Conservation (phyloP, 2,329 filamentous ascomycete species). For the Botrytis porri region DNA sequence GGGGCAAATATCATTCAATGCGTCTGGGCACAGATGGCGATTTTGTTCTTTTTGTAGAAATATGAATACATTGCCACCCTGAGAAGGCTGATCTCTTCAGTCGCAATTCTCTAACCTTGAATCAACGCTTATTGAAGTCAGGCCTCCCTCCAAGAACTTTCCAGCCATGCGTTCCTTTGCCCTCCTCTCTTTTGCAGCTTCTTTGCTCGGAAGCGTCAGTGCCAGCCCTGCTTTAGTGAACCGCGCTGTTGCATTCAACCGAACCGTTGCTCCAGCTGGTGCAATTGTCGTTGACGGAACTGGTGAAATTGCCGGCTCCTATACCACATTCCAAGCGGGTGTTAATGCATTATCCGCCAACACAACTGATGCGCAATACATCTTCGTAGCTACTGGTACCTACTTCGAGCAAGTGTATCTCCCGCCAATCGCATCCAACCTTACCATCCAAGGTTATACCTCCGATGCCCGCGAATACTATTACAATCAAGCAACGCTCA, state of each 20-base stretch:
- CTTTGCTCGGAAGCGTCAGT: slow-evolving; percentile 1
- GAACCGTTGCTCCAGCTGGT: slow-evolving; percentile 45
- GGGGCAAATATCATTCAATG: neutral
- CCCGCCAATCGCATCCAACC: slow-evolving; percentile 43
- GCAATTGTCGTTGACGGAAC: slow-evolving; percentile 45
- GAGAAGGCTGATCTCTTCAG: neutral
- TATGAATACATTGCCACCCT: neutral
- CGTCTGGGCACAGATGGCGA: neutral
- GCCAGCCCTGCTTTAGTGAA: neutral
- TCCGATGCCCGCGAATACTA: slow-evolving; percentile 45
- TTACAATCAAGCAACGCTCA: slow-evolving; percentile 49
- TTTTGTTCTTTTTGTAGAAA: neutral
- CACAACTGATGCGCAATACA: slow-evolving; percentile 46
- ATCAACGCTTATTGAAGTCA: neutral
- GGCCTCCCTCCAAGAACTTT: neutral
- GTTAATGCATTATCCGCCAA: slow-evolving; percentile 42
- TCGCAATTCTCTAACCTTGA: neutral
- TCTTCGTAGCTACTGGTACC: slow-evolving; percentile 55
- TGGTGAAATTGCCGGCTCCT: slow-evolving; percentile 36
- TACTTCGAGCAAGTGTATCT: slow-evolving; percentile 58
- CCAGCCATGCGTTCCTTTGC: slow-evolving; percentile 15
- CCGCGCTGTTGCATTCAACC: slow-evolving; percentile 18
- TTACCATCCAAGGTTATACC: slow-evolving; percentile 56
- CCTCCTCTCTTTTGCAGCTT: slow-evolving; percentile 9
- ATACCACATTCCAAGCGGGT: slow-evolving; percentile 27